phyloP scores from a whole-genome alignment of 2,329 filamentous ascomycete genomes.

The Tolypocladium endophyticum region DNA sequence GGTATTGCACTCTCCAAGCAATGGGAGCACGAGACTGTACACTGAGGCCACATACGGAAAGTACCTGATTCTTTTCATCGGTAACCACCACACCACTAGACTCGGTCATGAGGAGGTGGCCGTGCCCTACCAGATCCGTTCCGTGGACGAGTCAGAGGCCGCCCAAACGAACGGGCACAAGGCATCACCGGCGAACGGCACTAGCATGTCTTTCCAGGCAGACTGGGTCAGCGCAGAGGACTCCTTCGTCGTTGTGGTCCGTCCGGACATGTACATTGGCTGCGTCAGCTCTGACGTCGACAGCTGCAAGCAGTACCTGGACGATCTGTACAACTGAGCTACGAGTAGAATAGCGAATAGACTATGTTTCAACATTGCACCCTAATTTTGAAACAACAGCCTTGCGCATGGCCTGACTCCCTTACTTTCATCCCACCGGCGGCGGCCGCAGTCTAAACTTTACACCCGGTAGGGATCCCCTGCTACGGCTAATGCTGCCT shows the following conservation, averaged over 20 bases:
- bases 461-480: too few species aligned
- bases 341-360: background rate
- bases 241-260: slow-evolving; percentile 21
- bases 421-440: background rate
- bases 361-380: background rate
- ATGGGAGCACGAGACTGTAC: slow-evolving; percentile 18
- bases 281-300: slow-evolving; percentile 16
- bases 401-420: background rate
- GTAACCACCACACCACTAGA: slow-evolving; percentile 2
- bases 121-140: background rate
- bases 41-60: slow-evolving; percentile 19
- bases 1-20: slow-evolving; percentile 9
- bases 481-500: too few species aligned
- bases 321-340: slow-evolving; percentile 7
- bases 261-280: slow-evolving; percentile 30
- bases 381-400: background rate
- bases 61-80: slow-evolving; percentile 15
- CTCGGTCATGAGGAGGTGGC: slow-evolving; percentile 5
- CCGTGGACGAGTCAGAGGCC: background rate
- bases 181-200: background rate
- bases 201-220: slow-evolving; percentile 14
- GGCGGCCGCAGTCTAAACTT: background rate
- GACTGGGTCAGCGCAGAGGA: slow-evolving; percentile 17
- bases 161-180: background rate
- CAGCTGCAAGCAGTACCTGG: slow-evolving; percentile 18